Conservation (phyloP, 2,329 filamentous ascomycete species). For the Blastomyces gilchristii region DNA sequence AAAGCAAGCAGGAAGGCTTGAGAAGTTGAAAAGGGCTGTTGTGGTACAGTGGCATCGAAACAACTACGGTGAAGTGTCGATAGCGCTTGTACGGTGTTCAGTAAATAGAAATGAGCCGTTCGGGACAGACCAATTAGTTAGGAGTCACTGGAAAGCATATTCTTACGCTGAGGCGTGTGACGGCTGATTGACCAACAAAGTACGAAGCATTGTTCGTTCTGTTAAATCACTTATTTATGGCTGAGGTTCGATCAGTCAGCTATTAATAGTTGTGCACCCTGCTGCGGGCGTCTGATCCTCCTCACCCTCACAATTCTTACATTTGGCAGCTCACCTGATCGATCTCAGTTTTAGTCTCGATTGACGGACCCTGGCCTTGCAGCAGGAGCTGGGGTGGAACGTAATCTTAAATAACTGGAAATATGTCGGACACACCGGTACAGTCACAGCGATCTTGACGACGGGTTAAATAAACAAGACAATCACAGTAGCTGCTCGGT, state of each 20-base stretch:
- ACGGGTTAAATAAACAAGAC: neutral
- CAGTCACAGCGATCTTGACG: neutral
- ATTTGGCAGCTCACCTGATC: neutral
- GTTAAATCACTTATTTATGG: no score
- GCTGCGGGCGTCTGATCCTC: neutral
- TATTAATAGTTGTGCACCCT: neutral
- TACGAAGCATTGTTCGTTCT: no score
- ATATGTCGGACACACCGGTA: neutral
- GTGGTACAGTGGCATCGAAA: neutral
- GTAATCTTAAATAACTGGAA: neutral
- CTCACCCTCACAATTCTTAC: neutral
- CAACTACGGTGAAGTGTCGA: neutral
- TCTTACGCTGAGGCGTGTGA: neutral
- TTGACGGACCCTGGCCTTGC: neutral
- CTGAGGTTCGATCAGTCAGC: neutral
- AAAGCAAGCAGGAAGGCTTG: neutral
- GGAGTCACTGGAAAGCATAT: neutral
- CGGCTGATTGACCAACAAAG: neutral
- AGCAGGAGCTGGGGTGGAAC: neutral
- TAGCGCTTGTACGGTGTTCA: no score
- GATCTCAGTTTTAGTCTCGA: neutral
- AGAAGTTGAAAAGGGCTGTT: neutral
- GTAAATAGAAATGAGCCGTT: no score
- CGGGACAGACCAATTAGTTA: neutral
- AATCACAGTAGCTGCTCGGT: neutral